phyloP scores from a whole-genome alignment of 768 basidiomycete species.

The Naganishia onofrii region DNA sequence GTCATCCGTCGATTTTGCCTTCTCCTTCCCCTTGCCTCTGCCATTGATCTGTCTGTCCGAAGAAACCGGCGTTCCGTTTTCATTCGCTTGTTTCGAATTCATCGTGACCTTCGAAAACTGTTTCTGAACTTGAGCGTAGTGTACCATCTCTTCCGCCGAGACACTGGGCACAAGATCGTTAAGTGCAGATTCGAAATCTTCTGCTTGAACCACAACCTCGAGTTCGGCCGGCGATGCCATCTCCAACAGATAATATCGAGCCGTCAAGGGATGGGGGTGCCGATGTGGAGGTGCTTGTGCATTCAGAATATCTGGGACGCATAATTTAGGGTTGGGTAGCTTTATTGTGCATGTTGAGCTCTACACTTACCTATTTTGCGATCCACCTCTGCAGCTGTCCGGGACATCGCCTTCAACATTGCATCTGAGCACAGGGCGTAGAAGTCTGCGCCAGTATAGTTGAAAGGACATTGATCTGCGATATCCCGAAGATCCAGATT shows the following conservation, averaged over 20 bases:
- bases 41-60: background rate
- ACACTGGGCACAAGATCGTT: conserved; percentile 57
- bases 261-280: conserved; percentile 70
- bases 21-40: conserved; percentile 32
- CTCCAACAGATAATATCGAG: conserved; percentile 86
- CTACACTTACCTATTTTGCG: conserved; percentile 62
- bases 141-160: conserved; percentile 76
- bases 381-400: conserved; percentile 78
- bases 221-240: conserved; percentile 69
- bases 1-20: conserved; percentile 15
- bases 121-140: conserved; percentile 71
- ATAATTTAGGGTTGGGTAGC: background rate
- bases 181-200: conserved; percentile 76
- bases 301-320: conserved; percentile 56
- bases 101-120: conserved; percentile 60
- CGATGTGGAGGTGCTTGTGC: conserved; percentile 53
- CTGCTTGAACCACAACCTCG: conserved; percentile 67
- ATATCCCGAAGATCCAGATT: conserved; percentile 63
- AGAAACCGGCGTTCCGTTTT: conserved; percentile 14
- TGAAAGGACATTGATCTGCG: conserved; percentile 77
- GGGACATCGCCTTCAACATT: conserved; percentile 88
- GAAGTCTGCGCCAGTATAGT: conserved; percentile 95
- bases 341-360: background rate
- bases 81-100: conserved; percentile 27
- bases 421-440: conserved; percentile 97